Conservation (phyloP, 495 filamentous ascomycete species). For the Penicillium mononematosum region DNA sequence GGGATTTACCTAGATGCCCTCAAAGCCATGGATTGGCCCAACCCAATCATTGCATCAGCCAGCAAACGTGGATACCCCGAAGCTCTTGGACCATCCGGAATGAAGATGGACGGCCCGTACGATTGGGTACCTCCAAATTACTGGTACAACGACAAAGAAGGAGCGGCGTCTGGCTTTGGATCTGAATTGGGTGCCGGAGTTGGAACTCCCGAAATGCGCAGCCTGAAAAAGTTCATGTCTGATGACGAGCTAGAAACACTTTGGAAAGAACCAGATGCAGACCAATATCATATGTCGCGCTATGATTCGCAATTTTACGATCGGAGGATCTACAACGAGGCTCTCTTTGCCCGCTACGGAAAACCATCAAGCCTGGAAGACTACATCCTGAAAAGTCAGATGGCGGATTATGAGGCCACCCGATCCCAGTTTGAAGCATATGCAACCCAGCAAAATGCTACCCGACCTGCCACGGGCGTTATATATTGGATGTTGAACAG, state of each 20-base stretch:
- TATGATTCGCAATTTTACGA: conserved; percentile 52
- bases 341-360: conserved; percentile 53
- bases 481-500: conserved; percentile 72
- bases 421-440: conserved; percentile 60
- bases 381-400: conserved; percentile 54
- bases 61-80: conserved; percentile 53
- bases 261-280: conserved; percentile 54
- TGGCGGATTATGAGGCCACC: conserved; percentile 64
- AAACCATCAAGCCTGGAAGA: conserved; percentile 51
- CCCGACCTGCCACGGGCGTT: conserved; percentile 55
- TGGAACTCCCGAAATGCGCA: conserved; percentile 57
- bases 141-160: conserved; percentile 54
- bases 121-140: conserved; percentile 67
- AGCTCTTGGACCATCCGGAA: conserved; percentile 52
- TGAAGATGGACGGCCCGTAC: conserved; percentile 69
- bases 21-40: conserved; percentile 52
- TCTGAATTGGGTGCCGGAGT: conserved; percentile 61
- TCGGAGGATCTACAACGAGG: conserved; percentile 57
- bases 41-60: conserved; percentile 58
- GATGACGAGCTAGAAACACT: conserved; percentile 49
- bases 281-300: conserved; percentile 59
- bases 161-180: conserved; percentile 62
- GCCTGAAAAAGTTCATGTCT: conserved; percentile 55
- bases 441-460: conserved; percentile 48
- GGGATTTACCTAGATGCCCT: conserved; percentile 51